Conservation (phyloP, 1,139 yeast species). For the Blastobotrys indianensis region DNA sequence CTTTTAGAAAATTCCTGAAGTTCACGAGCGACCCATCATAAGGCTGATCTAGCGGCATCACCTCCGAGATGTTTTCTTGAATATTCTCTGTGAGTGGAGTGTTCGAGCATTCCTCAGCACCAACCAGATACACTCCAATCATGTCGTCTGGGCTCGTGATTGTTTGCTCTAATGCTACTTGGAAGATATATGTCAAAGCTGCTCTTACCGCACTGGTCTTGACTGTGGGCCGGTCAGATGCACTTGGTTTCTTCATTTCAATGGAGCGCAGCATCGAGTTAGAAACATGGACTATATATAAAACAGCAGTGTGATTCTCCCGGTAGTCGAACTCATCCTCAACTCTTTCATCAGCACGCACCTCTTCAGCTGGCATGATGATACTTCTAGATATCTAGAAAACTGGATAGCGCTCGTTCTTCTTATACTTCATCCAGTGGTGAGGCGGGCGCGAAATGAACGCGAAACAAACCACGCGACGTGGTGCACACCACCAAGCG, state of each 20-base stretch:
- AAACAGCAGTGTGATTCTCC: not conserved
- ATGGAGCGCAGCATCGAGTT: not conserved
- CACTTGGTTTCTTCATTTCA: not conserved
- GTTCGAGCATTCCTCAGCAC: conserved; percentile 20
- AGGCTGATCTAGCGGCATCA: conserved; percentile 32
- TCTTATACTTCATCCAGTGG: no score
- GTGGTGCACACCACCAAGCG: no score
- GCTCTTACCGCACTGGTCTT: not conserved
- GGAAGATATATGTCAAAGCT: not conserved
- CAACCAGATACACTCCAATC: conserved; percentile 34
- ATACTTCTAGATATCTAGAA: no score
- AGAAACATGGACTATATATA: not conserved
- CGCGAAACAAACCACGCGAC: no score
- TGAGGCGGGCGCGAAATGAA: no score
- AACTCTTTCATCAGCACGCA: not conserved
- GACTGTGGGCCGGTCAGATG: not conserved
- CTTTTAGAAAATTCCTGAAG: conserved; percentile 24
- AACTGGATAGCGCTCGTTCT: no score
- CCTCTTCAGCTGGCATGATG: no score
- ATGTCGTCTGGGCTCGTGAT: conserved; percentile 19
- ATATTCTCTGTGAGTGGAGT: not conserved
- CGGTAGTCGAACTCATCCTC: conserved; percentile 2
- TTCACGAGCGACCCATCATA: conserved; percentile 25
- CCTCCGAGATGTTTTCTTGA: conserved; percentile 15
- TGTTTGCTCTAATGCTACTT: not conserved